These are phyloP conservation scores for Penicillium sp. DNA, from an alignment of 2,329 filamentous ascomycete genomes.

Conservation along the genomic window DNA sequence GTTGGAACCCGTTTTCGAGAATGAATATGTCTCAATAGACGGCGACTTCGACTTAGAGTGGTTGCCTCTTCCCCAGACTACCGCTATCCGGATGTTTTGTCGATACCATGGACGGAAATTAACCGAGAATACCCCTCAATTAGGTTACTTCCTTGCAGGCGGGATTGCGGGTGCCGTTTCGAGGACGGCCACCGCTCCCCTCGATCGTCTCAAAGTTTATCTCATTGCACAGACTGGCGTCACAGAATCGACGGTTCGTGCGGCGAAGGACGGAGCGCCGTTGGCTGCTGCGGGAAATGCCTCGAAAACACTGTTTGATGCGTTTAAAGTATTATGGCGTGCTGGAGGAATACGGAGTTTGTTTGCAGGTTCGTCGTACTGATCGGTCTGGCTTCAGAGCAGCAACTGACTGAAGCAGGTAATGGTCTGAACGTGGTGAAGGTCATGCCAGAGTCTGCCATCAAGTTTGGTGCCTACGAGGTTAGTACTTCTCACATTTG, in stretches of 20 bases:
- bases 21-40: slow-evolving; percentile 34
- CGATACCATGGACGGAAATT: slow-evolving; percentile 48
- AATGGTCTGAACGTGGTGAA: slow-evolving; percentile 97
- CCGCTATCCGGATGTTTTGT: slow-evolving; percentile 46
- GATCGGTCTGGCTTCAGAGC: not conserved
- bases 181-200: slow-evolving; percentile 88
- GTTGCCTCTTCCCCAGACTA: slow-evolving; percentile 42
- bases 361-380: slow-evolving; percentile 73
- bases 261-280: slow-evolving; percentile 69
- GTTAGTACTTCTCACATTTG: slow-evolving; percentile 38
- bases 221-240: slow-evolving; percentile 83
- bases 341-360: slow-evolving; percentile 84
- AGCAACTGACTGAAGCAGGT: slow-evolving; percentile 53
- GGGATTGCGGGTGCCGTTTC: slow-evolving; percentile 92
- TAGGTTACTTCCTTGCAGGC: slow-evolving; percentile 93
- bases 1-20: slow-evolving; percentile 27
- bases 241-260: slow-evolving; percentile 58
- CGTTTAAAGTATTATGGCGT: slow-evolving; percentile 75
- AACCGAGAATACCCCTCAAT: slow-evolving; percentile 47
- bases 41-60: slow-evolving; percentile 43
- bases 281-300: slow-evolving; percentile 65
- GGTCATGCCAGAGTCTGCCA: slow-evolving; percentile 97
- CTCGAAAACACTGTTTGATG: slow-evolving; percentile 67
- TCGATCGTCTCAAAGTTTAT: slow-evolving; percentile 96
- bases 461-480: slow-evolving; percentile 97